Percentiles rank a stretch among this genome's conserved stretches.
These are phyloP conservation scores for Citrus mangshanensis DNA, from an alignment of 345 rosid genomes.

Conservation along the genomic window DNA sequence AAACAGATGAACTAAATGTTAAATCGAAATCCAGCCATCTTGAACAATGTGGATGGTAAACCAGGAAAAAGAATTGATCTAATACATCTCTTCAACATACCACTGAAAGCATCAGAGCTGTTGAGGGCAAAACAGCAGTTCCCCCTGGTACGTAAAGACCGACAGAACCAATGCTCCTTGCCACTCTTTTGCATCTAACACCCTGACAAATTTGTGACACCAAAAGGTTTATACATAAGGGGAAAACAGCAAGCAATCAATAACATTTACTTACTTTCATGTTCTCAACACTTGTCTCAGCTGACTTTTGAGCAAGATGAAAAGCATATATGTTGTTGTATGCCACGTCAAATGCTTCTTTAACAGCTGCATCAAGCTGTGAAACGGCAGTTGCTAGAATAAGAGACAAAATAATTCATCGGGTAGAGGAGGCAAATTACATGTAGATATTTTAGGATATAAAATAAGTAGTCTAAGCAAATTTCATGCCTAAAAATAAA, in stretches of 20 bases:
- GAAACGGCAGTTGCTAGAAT: not conserved
- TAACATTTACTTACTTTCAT: slow-evolving; percentile 58
- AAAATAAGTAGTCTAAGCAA: not conserved
- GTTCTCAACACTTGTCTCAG: slow-evolving; percentile 64
- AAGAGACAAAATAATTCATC: not conserved
- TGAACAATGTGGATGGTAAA: not conserved
- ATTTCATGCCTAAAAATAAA: not conserved
- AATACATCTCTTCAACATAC: slow-evolving; percentile 40
- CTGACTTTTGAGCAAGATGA: slow-evolving; percentile 77
- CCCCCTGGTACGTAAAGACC: slow-evolving; percentile 98
- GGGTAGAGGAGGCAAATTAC: not conserved
- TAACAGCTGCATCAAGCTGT: slow-evolving; percentile 61
- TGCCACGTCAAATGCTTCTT: slow-evolving; percentile 88
- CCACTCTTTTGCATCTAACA: slow-evolving; percentile 82
- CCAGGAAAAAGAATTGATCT: not conserved
- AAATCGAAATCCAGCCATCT: not conserved
- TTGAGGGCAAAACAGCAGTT: slow-evolving; percentile 91
- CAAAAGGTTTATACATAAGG: not conserved
- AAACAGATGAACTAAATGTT: slow-evolving; percentile 15
- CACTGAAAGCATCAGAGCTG: slow-evolving; percentile 88
- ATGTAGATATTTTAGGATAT: not conserved
- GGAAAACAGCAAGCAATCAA: slow-evolving; percentile 6
- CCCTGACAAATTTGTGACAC: slow-evolving; percentile 45
- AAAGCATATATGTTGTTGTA: slow-evolving; percentile 81
- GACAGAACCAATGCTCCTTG: slow-evolving; percentile 82